Evolutionary conservation across 1,284 basidiomycete species (phyloP).

Genomic region (Cryptococcus sp.): DNA sequence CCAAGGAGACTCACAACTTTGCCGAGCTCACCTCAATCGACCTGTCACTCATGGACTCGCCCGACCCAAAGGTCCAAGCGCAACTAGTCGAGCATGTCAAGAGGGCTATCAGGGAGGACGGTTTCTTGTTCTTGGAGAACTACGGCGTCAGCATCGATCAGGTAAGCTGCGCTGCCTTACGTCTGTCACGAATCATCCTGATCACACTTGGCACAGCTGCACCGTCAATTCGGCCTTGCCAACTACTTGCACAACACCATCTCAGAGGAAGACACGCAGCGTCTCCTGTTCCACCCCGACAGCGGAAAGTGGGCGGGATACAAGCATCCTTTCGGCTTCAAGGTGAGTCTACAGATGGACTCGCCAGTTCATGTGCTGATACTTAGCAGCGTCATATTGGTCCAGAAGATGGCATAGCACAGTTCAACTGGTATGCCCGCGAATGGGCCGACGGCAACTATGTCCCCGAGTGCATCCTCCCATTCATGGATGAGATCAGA

Average conservation of each 20-base stretch:
- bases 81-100: constrained; percentile 33
- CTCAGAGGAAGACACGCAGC: constrained; percentile 39
- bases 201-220: constrained; percentile 23
- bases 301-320: constrained; percentile 49
- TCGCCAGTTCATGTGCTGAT: background rate
- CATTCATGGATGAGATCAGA: constrained; percentile 51
- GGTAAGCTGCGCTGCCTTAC: constrained; percentile 14
- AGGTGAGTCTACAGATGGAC: constrained; percentile 15
- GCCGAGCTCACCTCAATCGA: constrained; percentile 36
- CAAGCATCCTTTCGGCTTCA: constrained; percentile 55
- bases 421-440: constrained; percentile 54
- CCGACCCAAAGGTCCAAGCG: constrained; percentile 31
- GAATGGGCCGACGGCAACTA: constrained; percentile 33
- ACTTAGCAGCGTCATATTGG: constrained; percentile 37
- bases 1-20: constrained; percentile 35
- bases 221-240: constrained; percentile 42
- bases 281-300: constrained; percentile 38
- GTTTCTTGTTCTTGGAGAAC: constrained; percentile 45
- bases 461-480: constrained; percentile 37
- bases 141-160: constrained; percentile 41
- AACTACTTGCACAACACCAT: constrained; percentile 40
- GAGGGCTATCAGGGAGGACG: constrained; percentile 37
- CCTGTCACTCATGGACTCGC: constrained; percentile 34
- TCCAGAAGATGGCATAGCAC: constrained; percentile 53
- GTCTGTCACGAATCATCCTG: background rate